phyloP scores from a whole-genome alignment of 1,284 basidiomycete species.

The Spongiforma sp. region DNA sequence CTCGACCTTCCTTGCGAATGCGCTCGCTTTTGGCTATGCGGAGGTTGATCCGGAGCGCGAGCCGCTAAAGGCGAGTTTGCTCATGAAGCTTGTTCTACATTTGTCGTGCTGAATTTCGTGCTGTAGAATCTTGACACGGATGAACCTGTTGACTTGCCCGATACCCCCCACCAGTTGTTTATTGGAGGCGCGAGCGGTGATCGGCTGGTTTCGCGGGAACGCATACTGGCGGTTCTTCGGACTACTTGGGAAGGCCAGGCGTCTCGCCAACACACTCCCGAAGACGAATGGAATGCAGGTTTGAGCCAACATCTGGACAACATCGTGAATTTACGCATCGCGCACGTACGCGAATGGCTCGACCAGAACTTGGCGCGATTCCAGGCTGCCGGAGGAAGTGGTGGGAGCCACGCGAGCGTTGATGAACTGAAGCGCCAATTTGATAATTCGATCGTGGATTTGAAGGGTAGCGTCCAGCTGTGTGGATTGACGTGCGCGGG shows the following conservation, averaged over 20 bases:
- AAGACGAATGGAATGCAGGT: slow-evolving; percentile 46
- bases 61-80: slow-evolving; percentile 49
- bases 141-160: slow-evolving; percentile 40
- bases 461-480: slow-evolving; percentile 51
- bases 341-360: slow-evolving; percentile 56
- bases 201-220: slow-evolving; percentile 37
- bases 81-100: fast-evolving
- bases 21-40: slow-evolving; percentile 50
- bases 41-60: slow-evolving; percentile 53
- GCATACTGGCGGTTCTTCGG: slow-evolving; percentile 34
- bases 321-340: slow-evolving; percentile 46
- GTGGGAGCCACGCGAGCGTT: slow-evolving; percentile 45
- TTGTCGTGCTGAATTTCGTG: background rate
- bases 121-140: slow-evolving; percentile 57
- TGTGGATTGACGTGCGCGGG: slow-evolving; percentile 51
- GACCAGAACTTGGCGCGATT: slow-evolving; percentile 54
- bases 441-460: slow-evolving; percentile 46
- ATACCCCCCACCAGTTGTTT: slow-evolving; percentile 44
- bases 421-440: slow-evolving; percentile 51
- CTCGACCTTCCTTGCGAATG: slow-evolving; percentile 45
- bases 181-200: slow-evolving; percentile 33
- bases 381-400: slow-evolving; percentile 24
- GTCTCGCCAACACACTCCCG: slow-evolving; percentile 38
- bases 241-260: slow-evolving; percentile 39
- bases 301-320: slow-evolving; percentile 44